Percentiles rank a stretch among this genome's conserved stretches.
Conservation (phyloP, 73 alveolate species). For the Diophrys appendiculata region DNA sequence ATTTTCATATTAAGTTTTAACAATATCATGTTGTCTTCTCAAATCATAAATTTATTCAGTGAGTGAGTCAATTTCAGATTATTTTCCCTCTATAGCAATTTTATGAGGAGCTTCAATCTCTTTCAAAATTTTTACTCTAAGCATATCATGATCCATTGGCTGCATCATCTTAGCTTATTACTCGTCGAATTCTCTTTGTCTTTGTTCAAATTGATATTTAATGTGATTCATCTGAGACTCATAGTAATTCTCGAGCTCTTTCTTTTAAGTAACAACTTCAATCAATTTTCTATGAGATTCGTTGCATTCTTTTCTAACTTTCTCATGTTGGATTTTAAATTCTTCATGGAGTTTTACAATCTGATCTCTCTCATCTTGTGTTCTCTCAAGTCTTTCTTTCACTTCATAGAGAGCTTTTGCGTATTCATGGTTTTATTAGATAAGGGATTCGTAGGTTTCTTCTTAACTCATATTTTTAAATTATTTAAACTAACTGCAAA, state of each 20-base stretch:
- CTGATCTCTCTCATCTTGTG: conserved; percentile 37
- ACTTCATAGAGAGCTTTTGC: background rate
- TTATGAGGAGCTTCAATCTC: conserved; percentile 71
- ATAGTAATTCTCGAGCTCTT: conserved; percentile 35
- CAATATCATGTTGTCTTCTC: conserved; percentile 60
- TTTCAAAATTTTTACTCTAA: conserved; percentile 58
- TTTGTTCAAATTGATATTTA: conserved; percentile 49
- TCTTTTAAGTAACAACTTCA: conserved; percentile 39
- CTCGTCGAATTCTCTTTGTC: conserved; percentile 67
- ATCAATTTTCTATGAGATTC: conserved; percentile 24
- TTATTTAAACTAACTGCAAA: too few species aligned
- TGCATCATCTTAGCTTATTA: conserved; percentile 60
- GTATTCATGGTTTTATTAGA: background rate
- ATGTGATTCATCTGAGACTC: conserved; percentile 42
- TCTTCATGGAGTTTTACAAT: conserved; percentile 18
- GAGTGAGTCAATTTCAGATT: conserved; percentile 21
- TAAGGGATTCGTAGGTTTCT: background rate
- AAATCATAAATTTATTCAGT: conserved; percentile 30
- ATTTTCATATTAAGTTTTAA: conserved; percentile 48
- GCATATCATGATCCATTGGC: conserved; percentile 64
- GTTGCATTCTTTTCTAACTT: conserved; percentile 18
- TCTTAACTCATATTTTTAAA: background rate
- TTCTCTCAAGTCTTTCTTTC: background rate
- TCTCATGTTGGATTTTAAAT: conserved; percentile 28
- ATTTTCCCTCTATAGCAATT: conserved; percentile 57